Evolutionary conservation across 179 eudicot genomes (phyloP).

Genomic region (Silene vulgaris): DNA sequence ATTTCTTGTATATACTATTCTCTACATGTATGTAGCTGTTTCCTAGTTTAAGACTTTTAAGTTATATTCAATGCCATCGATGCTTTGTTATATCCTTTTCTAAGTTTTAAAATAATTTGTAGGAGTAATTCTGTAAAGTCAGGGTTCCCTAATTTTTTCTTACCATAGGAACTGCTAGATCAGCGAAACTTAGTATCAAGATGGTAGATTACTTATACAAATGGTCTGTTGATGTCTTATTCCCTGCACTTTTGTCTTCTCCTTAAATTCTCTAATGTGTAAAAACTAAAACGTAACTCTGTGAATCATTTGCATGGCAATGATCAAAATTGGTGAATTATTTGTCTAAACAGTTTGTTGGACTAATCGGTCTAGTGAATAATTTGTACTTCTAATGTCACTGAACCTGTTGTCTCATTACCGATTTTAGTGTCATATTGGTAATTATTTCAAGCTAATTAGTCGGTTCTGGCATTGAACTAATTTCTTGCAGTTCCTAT

Average conservation of each 20-base stretch:
- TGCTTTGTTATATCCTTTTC: not conserved
- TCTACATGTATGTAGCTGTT: not conserved
- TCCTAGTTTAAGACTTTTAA: not conserved
- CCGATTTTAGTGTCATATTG: not conserved
- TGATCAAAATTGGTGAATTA: not conserved
- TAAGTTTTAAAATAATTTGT: not conserved
- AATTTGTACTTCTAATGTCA: not conserved
- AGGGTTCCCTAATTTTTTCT: not conserved
- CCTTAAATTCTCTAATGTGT: not conserved
- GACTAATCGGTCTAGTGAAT: not conserved
- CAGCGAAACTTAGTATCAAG: not conserved
- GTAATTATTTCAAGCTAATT: not conserved
- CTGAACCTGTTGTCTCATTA: not conserved
- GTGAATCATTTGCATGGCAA: not conserved
- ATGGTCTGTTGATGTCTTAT: not conserved
- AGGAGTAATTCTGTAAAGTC: not conserved
- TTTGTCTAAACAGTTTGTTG: not conserved
- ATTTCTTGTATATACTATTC: not conserved
- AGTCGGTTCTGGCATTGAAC: not conserved
- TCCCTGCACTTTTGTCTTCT: not conserved
- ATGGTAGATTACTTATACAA: not conserved
- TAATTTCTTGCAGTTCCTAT: not conserved
- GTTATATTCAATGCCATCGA: too few relatives aligned
- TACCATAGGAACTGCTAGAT: not conserved
- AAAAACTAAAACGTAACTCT: not conserved